Conservation (phyloP, 768 basidiomycete species). For the Goffeauzyma gilvescens region DNA sequence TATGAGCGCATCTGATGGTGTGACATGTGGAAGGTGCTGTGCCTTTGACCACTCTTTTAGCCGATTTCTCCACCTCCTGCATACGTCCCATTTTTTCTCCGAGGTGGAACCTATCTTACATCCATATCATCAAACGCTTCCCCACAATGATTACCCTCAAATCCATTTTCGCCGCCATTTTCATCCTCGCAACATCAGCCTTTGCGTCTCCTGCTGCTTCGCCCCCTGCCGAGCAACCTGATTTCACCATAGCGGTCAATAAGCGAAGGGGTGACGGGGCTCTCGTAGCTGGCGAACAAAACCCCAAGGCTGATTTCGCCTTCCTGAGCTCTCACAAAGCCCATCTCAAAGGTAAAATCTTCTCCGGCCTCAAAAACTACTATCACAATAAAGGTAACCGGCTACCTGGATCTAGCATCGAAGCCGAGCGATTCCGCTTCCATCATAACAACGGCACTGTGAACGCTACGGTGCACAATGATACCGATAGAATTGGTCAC, state of each 20-base stretch:
- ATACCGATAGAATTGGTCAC: no score
- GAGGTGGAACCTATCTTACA: no score
- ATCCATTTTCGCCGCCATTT: neutral
- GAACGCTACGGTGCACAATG: no score
- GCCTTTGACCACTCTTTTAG: no score
- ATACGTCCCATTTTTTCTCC: no score
- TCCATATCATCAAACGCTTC: no score
- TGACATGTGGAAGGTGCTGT: no score
- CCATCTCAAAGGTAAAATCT: slow-evolving; percentile 2
- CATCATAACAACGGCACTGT: no score
- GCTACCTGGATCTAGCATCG: no score
- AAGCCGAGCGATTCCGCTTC: no score
- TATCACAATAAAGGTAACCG: slow-evolving; percentile 4
- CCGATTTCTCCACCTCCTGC: no score
- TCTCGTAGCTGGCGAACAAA: neutral
- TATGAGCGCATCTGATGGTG: no score
- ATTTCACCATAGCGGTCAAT: slow-evolving; percentile 3
- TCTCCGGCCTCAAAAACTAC: neutral
- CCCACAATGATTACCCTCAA: neutral
- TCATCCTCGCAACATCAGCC: neutral
- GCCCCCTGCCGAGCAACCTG: neutral
- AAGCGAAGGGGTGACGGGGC: slow-evolving; percentile 1
- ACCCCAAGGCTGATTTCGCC: neutral
- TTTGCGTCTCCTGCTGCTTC: neutral
- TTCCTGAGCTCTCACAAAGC: slow-evolving; percentile 7